phyloP scores from a whole-genome alignment of 1,139 yeast genomes.

The Magnusiomyces tetraspermus region DNA sequence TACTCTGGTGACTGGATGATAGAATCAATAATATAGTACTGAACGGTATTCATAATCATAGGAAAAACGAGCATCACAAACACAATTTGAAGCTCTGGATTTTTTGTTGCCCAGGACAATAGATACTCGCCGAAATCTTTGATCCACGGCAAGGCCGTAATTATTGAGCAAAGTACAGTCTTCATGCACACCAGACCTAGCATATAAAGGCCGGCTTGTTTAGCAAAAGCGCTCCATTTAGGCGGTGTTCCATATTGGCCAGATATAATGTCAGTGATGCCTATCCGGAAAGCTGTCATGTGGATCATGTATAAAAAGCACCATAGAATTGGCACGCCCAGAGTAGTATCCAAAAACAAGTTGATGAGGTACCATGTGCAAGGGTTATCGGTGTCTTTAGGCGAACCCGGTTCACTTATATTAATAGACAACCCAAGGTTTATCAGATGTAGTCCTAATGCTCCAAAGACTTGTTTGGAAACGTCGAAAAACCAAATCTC shows the following conservation, averaged over 20 bases:
- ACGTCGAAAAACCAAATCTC: conserved; percentile 85
- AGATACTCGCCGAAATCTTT: conserved; percentile 50
- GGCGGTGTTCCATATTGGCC: conserved; percentile 84
- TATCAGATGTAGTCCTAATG: conserved; percentile 70
- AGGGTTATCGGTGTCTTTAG: conserved; percentile 32
- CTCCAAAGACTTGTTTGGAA: conserved; percentile 79
- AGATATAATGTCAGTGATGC: conserved; percentile 56
- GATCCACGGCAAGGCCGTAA: conserved; percentile 49
- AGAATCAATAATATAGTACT: conserved; percentile 77
- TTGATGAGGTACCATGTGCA: conserved; percentile 77
- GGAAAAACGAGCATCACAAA: conserved; percentile 71
- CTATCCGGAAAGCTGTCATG: conserved; percentile 39
- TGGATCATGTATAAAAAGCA: conserved; percentile 39
- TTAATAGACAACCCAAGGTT: conserved; percentile 65
- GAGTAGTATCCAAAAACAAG: conserved; percentile 80
- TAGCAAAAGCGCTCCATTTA: conserved; percentile 49
- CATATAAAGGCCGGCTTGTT: conserved; percentile 65
- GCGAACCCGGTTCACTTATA: conserved; percentile 32
- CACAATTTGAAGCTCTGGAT: conserved; percentile 73
- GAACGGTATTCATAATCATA: conserved; percentile 63
- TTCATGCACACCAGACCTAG: conserved; percentile 50
- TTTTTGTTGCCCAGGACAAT: conserved; percentile 69
- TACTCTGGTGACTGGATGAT: conserved; percentile 58
- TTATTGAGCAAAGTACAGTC: conserved; percentile 41
- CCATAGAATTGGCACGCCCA: conserved; percentile 87